Evolutionary conservation across 1,284 basidiomycete genomes (phyloP).

Genomic region (Marasmius tenuissimus): DNA sequence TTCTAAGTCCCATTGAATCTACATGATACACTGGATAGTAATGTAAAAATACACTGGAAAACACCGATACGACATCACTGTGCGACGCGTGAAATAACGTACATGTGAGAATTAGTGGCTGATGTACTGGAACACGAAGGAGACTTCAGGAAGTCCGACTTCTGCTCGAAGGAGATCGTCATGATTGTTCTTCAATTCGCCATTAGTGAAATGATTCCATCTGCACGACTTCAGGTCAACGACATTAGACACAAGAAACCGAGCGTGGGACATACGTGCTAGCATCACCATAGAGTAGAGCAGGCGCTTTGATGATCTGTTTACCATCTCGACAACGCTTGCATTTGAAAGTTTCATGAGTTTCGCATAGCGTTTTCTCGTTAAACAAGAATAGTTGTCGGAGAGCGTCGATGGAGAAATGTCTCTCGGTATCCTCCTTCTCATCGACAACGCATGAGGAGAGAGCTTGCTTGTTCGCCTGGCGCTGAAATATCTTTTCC

Average conservation of each 20-base stretch:
- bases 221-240: slow-evolving; percentile 39
- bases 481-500: slow-evolving; percentile 97
- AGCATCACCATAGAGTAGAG: slow-evolving; percentile 93
- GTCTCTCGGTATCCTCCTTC: slow-evolving; percentile 93
- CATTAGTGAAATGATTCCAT: slow-evolving; percentile 97
- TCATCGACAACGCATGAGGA: slow-evolving; percentile 98
- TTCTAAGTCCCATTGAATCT: slow-evolving; percentile 10
- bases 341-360: slow-evolving; percentile 98
- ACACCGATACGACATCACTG: background rate
- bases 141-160: slow-evolving; percentile 80
- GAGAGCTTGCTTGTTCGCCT: slow-evolving; percentile 95
- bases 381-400: slow-evolving; percentile 93
- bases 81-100: background rate
- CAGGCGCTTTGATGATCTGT: slow-evolving; percentile 82
- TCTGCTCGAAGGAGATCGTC: slow-evolving; percentile 95
- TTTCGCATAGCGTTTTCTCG: slow-evolving; percentile 86
- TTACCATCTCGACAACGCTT: slow-evolving; percentile 90
- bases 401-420: slow-evolving; percentile 91
- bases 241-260: background rate
- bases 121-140: slow-evolving; percentile 91
- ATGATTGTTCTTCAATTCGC: slow-evolving; percentile 87
- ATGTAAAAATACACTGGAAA: background rate
- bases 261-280: slow-evolving; percentile 76
- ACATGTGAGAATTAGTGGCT: slow-evolving; percentile 57
- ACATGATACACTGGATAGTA: background rate